These are phyloP conservation scores for Dryas integrifolia DNA, from an alignment of 331 rosid genomes.

Conservation along the genomic window DNA sequence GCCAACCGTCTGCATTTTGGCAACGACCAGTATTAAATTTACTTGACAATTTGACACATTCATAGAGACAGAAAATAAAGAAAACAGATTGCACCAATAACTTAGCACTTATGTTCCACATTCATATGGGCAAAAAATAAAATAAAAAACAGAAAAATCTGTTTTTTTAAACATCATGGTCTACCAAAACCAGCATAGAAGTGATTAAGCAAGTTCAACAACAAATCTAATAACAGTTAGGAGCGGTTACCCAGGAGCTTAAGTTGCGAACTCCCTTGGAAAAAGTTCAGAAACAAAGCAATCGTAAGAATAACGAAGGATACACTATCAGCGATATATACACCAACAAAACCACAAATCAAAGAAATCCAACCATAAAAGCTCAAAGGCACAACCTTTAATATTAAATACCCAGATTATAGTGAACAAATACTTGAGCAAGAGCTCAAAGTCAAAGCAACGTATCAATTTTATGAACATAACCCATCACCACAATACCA, in stretches of 20 bases:
- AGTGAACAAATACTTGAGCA: background rate
- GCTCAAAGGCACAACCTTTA: background rate
- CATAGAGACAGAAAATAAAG: background rate
- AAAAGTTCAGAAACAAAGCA: background rate
- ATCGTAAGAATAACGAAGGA: background rate
- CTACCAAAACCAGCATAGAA: background rate
- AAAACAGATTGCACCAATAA: background rate
- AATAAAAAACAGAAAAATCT: background rate
- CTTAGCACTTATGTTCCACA: background rate
- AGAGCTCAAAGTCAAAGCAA: background rate
- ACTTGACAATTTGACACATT: background rate
- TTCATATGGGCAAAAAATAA: background rate
- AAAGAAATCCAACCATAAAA: background rate
- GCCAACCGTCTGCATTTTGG: constrained; percentile 27
- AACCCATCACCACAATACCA: background rate
- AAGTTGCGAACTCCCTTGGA: background rate
- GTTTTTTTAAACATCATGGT: background rate
- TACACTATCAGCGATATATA: background rate
- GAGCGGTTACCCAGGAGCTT: background rate
- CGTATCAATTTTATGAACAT: background rate
- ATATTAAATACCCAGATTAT: constrained; percentile 3
- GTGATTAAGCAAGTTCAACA: background rate
- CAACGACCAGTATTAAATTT: background rate
- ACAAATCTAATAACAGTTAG: background rate
- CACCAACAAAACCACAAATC: background rate